Evolutionary conservation across 2,329 filamentous ascomycete species (phyloP).

Genomic region (Neofusicoccum sp.): DNA sequence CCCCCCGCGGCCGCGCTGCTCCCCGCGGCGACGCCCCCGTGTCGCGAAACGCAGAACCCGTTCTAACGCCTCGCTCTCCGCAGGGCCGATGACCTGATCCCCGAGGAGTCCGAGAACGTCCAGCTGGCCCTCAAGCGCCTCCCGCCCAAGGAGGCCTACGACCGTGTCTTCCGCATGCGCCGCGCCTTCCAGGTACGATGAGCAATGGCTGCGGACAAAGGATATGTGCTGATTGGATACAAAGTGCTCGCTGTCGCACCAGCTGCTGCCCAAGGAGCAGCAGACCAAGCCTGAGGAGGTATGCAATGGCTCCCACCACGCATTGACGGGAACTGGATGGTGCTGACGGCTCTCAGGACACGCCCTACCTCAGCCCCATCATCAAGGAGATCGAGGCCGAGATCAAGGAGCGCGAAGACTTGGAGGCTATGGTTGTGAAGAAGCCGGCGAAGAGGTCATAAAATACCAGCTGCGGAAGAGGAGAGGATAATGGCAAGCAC

Average conservation of each 20-base stretch:
- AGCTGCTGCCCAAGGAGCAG: conserved; percentile 62
- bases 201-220: neutral
- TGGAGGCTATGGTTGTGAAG: conserved; percentile 64
- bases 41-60: neutral
- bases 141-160: conserved; percentile 84
- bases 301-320: conserved; percentile 23
- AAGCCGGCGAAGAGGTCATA: conserved; percentile 34
- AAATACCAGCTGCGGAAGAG: neutral
- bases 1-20: neutral
- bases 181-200: conserved; percentile 78
- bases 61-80: conserved; percentile 31
- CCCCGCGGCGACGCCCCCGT: neutral
- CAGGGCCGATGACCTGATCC: conserved; percentile 91
- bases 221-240: conserved; percentile 23
- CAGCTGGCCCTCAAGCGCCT: conserved; percentile 89
- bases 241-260: conserved; percentile 65
- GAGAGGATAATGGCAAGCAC: neutral
- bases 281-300: conserved; percentile 69
- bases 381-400: conserved; percentile 69
- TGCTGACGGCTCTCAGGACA: conserved; percentile 52
- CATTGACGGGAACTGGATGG: neutral
- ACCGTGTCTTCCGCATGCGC: conserved; percentile 95
- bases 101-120: conserved; percentile 86
- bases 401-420: conserved; percentile 64
- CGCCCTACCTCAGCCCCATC: conserved; percentile 64